Base-by-base conservation (phyloP, 1,284 basidiomycete species). In the Sporisorium graminicola region DNA sequence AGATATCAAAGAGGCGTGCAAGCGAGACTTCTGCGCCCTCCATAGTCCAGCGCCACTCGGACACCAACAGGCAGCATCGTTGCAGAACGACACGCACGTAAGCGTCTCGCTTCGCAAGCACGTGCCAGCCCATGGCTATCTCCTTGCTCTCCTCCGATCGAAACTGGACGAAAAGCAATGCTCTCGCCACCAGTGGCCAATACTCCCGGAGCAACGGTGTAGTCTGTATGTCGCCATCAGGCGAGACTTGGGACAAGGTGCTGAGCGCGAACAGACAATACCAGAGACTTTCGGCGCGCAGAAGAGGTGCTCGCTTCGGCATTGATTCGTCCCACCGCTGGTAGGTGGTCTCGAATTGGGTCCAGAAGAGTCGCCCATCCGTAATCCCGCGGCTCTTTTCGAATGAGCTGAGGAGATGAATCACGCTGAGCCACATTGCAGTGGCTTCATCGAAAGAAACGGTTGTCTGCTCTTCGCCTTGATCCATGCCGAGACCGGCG, bases 171-270 rank as follows among this genome's bases (percentile, higher is more conserved):
- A 61, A 35, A 6, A 60, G 24, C 33, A 83, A 46, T n/a, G 75
- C 71, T 24, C 60, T 55, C 6, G 57, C 56, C 9, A 84, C 73
- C 37, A 92, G 84, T 0, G 89, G 86, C 95, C 95, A 97, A 26
- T 89, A 89, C 0, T 92, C 87, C 2, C 88, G 83, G 12, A 93
- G 87, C 10, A 88, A 87, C 35, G 88, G 86, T 3, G 80, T 83
- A 14, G 88, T 86, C 5, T 88, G 89, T 9, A 86, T 85, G 3
- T 82, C 60, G 14, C 94, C 95, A 0, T 87, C 82, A 0, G 77
- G 51, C 13, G 91, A 91, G 86, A 96, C 93, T 78, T 95, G 94
- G 0, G 92, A 92, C 5, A 97, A 84, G 0, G 91, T 89, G 65
- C 90, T 92, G 1, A 95, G 85, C 14, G 89, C 89, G 78, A 94